Evolutionary conservation across 495 filamentous ascomycete species (phyloP).

Genomic region (Lepidopterella palustris): DNA sequence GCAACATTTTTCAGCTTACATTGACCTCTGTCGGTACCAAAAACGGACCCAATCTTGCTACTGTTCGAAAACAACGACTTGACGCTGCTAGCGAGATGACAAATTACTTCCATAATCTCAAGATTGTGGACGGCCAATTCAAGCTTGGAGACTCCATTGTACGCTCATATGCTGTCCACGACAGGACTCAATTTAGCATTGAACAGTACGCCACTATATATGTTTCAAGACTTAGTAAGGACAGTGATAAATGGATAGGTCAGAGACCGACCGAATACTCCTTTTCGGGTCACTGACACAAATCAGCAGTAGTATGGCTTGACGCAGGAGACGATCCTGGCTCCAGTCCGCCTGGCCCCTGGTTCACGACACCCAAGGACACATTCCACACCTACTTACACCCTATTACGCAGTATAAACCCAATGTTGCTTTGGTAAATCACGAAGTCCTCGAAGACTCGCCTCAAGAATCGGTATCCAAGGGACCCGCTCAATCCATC

Average conservation of each 20-base stretch:
- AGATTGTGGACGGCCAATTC: neutral
- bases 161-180: neutral
- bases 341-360: neutral
- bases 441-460: too few species aligned
- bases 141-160: neutral
- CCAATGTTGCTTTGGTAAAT: too few species aligned
- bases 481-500: neutral
- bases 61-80: neutral
- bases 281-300: too few species aligned
- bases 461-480: neutral
- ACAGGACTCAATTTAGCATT: neutral
- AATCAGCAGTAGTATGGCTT: neutral
- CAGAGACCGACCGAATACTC: too few species aligned
- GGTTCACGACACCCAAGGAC: too few species aligned
- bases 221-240: neutral
- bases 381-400: too few species aligned
- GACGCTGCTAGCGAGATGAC: neutral
- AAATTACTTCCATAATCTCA: neutral
- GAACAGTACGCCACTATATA: neutral
- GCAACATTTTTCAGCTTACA: neutral
- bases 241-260: neutral
- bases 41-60: neutral
- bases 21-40: neutral
- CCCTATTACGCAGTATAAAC: too few species aligned
- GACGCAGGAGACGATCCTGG: neutral